Conservation (phyloP, 345 rosid species). For the Clarkia xantiana region DNA sequence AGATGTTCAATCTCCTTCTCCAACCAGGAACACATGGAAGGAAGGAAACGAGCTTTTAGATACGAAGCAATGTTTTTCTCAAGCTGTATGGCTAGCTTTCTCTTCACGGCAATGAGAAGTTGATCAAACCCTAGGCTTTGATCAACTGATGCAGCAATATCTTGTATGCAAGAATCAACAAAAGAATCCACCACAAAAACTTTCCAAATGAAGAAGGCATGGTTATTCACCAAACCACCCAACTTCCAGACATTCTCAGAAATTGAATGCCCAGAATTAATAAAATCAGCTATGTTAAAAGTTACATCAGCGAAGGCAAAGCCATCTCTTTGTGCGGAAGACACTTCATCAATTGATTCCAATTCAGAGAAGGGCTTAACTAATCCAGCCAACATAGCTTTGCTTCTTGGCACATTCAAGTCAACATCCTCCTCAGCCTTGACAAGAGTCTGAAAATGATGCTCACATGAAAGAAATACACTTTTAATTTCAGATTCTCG, state of each 20-base stretch:
- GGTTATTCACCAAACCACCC: conserved; percentile 35
- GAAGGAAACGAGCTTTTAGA: conserved; percentile 44
- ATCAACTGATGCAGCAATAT: conserved; percentile 51
- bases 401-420: conserved; percentile 34
- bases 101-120: conserved; percentile 56
- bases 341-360: conserved; percentile 40
- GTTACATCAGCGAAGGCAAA: conserved; percentile 25
- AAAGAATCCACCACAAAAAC: conserved; percentile 56
- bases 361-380: conserved; percentile 56
- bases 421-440: conserved; percentile 34
- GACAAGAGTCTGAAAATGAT: conserved; percentile 45
- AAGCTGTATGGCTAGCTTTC: conserved; percentile 63
- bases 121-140: conserved; percentile 82
- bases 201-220: conserved; percentile 82
- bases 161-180: conserved; percentile 76
- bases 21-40: conserved; percentile 46
- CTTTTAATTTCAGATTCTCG: conserved; percentile 50
- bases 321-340: conserved; percentile 29
- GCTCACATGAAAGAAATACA: conserved; percentile 40
- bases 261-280: conserved; percentile 38
- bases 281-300: conserved; percentile 30
- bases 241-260: conserved; percentile 64
- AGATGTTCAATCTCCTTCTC: conserved; percentile 46
- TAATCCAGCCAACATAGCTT: conserved; percentile 37
- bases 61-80: conserved; percentile 49